Evolutionary conservation across 208 protist species (phyloP).

Genomic region (Lotmaria passim): DNA sequence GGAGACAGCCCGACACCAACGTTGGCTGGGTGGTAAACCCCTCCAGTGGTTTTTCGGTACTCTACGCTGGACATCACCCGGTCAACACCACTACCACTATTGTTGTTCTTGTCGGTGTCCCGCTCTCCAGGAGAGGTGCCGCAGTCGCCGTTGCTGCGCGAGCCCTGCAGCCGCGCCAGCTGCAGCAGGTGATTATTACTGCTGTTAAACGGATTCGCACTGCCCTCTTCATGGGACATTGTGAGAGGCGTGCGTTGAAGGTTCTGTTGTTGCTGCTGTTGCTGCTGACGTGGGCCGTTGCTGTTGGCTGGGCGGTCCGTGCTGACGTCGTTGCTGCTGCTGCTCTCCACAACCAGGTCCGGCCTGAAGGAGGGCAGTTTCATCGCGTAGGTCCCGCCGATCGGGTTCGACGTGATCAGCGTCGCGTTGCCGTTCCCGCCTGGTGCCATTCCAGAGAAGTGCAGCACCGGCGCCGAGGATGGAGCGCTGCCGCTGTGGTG

Average conservation of each 20-base stretch:
- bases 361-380: conserved; percentile 21
- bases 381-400: conserved; percentile 10
- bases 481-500: neutral
- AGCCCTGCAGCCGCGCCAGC: conserved; percentile 7
- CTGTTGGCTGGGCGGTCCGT: conserved; percentile 21
- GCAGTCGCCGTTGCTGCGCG: neutral
- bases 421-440: neutral
- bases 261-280: conserved; percentile 9
- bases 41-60: neutral
- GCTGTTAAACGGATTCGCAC: neutral
- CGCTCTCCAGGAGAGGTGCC: neutral
- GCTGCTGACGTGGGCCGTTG: neutral
- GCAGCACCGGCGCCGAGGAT: neutral
- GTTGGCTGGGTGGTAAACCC: too few relatives aligned
- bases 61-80: conserved; percentile 5
- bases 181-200: conserved; percentile 7
- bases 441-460: neutral
- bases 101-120: conserved; percentile 2
- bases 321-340: conserved; percentile 32
- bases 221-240: conserved; percentile 14
- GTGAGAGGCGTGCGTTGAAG: conserved; percentile 12
- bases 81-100: conserved; percentile 5
- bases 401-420: neutral
- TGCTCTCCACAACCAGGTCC: conserved; percentile 1
- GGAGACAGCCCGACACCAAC: neutral